Evolutionary conservation across 768 basidiomycete genomes (phyloP).

Genomic region (Agrocybe chaxingu): DNA sequence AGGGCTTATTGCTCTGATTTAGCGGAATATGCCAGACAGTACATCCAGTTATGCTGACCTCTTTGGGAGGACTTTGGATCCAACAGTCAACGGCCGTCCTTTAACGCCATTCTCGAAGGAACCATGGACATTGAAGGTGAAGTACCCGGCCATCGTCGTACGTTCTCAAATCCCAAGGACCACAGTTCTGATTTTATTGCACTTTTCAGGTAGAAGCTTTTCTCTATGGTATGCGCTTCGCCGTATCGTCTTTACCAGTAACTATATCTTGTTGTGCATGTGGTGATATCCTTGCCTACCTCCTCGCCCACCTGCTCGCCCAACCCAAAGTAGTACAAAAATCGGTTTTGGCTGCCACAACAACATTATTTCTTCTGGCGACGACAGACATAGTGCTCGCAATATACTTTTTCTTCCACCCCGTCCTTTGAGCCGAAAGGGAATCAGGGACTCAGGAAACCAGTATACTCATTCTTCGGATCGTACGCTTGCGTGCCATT

Average conservation of each 20-base stretch:
- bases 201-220: conserved; percentile 15
- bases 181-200: background rate
- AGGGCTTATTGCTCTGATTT: too few relatives aligned
- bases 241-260: too few relatives aligned
- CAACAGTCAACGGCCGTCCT: conserved; percentile 8
- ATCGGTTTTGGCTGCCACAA: conserved; percentile 8
- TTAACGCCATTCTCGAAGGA: conserved; percentile 20
- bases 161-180: conserved; percentile 1
- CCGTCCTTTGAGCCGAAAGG: conserved; percentile 7
- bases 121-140: conserved; percentile 21
- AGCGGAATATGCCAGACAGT: background rate
- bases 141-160: conserved; percentile 22
- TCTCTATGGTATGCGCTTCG: conserved; percentile 15
- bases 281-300: too few relatives aligned
- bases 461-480: conserved; percentile 14
- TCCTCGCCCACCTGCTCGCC: background rate
- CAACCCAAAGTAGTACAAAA: conserved; percentile 8
- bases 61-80: conserved; percentile 5
- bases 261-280: too few relatives aligned
- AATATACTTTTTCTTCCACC: conserved; percentile 20
- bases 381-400: conserved; percentile 19
- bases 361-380: conserved; percentile 16
- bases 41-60: conserved; percentile 2
- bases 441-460: conserved; percentile 1
- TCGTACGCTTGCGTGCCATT: conserved; percentile 18